Percentiles rank a stretch among this genome's conserved stretches.
Evolutionary conservation across 306 rosid species (phyloP).

Genomic region (Quercus berberidifolia): DNA sequence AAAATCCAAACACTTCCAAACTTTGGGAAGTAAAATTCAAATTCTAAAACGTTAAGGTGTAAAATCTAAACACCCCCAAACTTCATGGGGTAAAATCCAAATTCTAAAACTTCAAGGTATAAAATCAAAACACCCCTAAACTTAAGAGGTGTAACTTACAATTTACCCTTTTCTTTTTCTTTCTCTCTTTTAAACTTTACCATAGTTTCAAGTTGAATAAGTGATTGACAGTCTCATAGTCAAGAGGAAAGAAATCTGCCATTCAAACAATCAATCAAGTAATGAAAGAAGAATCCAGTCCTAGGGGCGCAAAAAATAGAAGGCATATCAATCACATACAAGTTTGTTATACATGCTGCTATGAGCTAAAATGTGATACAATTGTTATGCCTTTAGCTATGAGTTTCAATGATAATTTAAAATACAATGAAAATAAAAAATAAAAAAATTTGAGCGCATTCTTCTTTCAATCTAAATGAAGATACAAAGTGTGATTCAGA

Average conservation of each 20-base stretch:
- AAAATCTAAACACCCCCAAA: too few species aligned
- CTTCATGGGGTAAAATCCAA: too few species aligned
- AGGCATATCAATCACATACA: background rate
- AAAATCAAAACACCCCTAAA: too few species aligned
- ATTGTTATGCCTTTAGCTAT: background rate
- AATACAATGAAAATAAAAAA: background rate
- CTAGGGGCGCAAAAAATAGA: background rate
- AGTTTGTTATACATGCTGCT: background rate
- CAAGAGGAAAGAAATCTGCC: background rate
- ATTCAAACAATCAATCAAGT: background rate
- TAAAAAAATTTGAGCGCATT: background rate
- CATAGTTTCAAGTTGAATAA: too few species aligned
- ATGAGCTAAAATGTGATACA: too few species aligned
- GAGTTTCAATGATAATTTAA: background rate
- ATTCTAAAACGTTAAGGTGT: too few species aligned
- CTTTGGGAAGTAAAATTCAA: accelerated
- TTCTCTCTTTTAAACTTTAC: too few species aligned
- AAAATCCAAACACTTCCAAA: too few species aligned
- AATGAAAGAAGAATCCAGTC: background rate
- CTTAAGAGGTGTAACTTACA: too few species aligned
- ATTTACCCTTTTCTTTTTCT: too few species aligned
- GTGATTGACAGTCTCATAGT: too few species aligned
- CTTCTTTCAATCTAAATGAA: background rate
- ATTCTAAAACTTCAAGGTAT: too few species aligned
- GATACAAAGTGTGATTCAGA: background rate